Percentiles rank a stretch among this genome's conserved stretches.
Conservation (phyloP, 257 asterid genomes). For the Solanum chilense region DNA sequence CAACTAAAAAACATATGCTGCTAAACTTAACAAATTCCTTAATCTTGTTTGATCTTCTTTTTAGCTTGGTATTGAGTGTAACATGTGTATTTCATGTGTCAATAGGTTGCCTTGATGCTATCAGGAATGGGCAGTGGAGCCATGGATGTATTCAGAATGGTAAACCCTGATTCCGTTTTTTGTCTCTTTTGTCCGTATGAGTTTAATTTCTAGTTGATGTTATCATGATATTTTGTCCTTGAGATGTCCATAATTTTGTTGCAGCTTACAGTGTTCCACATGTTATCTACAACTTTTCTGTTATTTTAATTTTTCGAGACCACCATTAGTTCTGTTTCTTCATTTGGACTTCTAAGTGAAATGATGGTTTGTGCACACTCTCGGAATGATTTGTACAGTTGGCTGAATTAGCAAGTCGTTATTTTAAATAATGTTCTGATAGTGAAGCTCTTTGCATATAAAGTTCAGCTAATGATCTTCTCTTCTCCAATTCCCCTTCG, state of each 20-base stretch:
- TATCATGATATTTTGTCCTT: neutral
- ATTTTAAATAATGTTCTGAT: neutral
- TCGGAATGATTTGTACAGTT: neutral
- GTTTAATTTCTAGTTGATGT: neutral
- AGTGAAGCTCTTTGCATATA: neutral
- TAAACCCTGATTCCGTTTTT: neutral
- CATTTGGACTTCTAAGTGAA: neutral
- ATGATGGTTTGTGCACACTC: neutral
- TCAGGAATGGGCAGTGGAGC: slow-evolving; percentile 94
- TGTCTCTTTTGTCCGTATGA: neutral
- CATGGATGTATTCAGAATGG: slow-evolving; percentile 83
- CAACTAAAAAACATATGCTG: neutral
- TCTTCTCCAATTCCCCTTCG: neutral
- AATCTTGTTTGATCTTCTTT: neutral
- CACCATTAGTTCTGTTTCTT: neutral
- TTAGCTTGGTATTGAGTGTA: neutral
- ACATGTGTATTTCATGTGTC: neutral
- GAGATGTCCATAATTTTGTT: neutral
- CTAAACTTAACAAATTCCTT: neutral
- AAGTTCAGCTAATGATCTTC: neutral
- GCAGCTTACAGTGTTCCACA: neutral
- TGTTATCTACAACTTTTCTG: neutral
- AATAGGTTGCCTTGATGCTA: slow-evolving; percentile 89
- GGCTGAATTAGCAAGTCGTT: neutral
- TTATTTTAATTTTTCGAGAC: neutral